These are phyloP conservation scores for Rhizopogon roseolus DNA, from an alignment of 768 basidiomycete genomes.

Conservation along the genomic window DNA sequence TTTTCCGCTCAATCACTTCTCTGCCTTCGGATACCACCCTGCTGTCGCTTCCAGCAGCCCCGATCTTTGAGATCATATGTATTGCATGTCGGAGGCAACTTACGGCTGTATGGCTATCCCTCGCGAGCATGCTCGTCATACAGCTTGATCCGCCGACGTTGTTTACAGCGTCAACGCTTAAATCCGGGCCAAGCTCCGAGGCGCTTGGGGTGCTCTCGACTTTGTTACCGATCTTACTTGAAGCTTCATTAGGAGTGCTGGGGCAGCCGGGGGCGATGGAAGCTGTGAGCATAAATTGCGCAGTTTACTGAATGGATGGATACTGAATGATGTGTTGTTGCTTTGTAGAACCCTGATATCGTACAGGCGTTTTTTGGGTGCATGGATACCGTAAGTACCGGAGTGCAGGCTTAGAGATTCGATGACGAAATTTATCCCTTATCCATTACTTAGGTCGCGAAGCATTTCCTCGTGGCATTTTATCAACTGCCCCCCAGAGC, in stretches of 20 bases:
- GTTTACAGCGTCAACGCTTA: constrained; percentile 36
- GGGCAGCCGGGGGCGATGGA: constrained; percentile 63
- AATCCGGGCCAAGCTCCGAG: constrained; percentile 47
- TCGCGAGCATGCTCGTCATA: constrained; percentile 74
- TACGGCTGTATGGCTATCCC: constrained; percentile 79
- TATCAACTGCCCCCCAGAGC: constrained; percentile 59
- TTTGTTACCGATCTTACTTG: constrained; percentile 53
- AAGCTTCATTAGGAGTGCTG: constrained; percentile 50
- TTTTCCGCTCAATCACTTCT: constrained; percentile 83
- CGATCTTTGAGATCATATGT: constrained; percentile 77
- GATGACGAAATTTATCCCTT: not conserved
- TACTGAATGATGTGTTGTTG: constrained; percentile 6
- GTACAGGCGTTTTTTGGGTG: constrained; percentile 87
- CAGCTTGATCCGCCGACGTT: constrained; percentile 74
- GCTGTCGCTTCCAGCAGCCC: constrained; percentile 75
- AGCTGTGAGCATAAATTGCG: constrained; percentile 40
- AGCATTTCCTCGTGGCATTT: constrained; percentile 56
- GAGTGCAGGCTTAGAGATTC: not conserved
- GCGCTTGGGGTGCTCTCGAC: constrained; percentile 52
- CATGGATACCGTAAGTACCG: constrained; percentile 59
- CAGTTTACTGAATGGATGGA: not conserved
- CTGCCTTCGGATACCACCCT: constrained; percentile 74
- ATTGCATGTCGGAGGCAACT: constrained; percentile 65
- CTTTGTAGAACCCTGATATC: constrained; percentile 83
- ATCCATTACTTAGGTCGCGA: not conserved